These are phyloP conservation scores for Vanderwaltozyma verrucispora DNA, from an alignment of 805 yeast species.

Conservation along the genomic window DNA sequence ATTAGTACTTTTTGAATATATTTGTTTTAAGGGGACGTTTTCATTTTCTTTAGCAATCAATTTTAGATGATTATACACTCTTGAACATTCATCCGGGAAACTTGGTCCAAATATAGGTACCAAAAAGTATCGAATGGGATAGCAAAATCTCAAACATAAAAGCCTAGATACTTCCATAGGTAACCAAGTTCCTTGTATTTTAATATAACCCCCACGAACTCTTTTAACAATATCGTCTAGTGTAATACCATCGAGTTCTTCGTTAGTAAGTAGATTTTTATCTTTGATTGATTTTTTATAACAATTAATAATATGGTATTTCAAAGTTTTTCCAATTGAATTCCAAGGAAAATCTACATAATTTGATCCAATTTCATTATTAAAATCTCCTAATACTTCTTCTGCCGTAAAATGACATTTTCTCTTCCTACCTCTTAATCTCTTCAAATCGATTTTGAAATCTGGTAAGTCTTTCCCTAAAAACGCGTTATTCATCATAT, in stretches of 20 bases:
- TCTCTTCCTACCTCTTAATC: background rate
- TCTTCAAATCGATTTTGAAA: background rate
- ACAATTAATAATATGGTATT: conserved; percentile 7
- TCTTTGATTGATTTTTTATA: conserved; percentile 8
- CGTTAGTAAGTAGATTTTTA: conserved; percentile 7
- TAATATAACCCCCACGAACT: conserved; percentile 82
- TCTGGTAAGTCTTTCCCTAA: background rate
- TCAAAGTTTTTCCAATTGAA: conserved; percentile 15
- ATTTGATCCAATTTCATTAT: conserved; percentile 1
- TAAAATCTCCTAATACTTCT: conserved; percentile 2
- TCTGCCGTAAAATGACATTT: background rate
- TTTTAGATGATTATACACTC: background rate
- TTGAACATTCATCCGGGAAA: conserved; percentile 36
- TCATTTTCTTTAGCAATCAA: background rate
- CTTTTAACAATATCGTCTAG: conserved; percentile 35
- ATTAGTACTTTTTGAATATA: no score
- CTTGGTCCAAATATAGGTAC: conserved; percentile 70
- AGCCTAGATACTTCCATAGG: conserved; percentile 58
- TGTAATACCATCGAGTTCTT: conserved; percentile 9
- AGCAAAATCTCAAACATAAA: conserved; percentile 68
- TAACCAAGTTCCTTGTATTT: conserved; percentile 92
- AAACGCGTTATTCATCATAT: background rate
- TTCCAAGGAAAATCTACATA: conserved; percentile 28
- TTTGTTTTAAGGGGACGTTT: background rate
- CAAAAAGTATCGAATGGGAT: conserved; percentile 60